These are phyloP conservation scores for Geoglossum cookeanum DNA, from an alignment of 2,329 filamentous ascomycete genomes.

Conservation along the genomic window DNA sequence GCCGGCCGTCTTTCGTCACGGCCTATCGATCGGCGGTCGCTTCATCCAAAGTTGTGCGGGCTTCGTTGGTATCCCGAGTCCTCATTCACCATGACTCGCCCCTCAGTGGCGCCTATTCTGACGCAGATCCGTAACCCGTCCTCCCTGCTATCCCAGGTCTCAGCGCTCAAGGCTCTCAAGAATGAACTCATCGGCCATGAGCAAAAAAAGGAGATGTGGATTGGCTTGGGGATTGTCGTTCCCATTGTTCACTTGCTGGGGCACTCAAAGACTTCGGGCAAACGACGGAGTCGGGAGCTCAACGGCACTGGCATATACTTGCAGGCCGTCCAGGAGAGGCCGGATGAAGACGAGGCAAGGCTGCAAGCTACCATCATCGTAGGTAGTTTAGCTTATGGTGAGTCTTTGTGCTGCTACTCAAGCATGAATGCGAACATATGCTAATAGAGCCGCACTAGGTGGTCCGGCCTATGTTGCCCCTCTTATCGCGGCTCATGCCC, in stretches of 20 bases:
- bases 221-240: slow-evolving; percentile 49
- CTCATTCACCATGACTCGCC: slow-evolving; percentile 8
- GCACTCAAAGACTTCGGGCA: slow-evolving; percentile 14
- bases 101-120: slow-evolving; percentile 17
- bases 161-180: slow-evolving; percentile 52
- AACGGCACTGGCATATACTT: slow-evolving; percentile 3
- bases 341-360: slow-evolving; percentile 46
- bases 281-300: slow-evolving; percentile 6
- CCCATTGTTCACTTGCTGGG: slow-evolving; percentile 35
- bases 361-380: slow-evolving; percentile 73
- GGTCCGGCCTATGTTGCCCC: slow-evolving; percentile 62
- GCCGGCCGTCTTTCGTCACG: neutral
- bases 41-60: neutral
- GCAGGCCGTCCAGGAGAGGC: slow-evolving; percentile 22
- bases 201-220: slow-evolving; percentile 65
- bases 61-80: neutral
- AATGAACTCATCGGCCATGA: slow-evolving; percentile 79
- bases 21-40: neutral
- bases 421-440: neutral
- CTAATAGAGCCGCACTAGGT: slow-evolving; percentile 29
- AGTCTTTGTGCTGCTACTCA: slow-evolving; percentile 11
- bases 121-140: slow-evolving; percentile 21
- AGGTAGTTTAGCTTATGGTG: slow-evolving; percentile 69
- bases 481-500: slow-evolving; percentile 44
- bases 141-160: slow-evolving; percentile 21